Conservation (phyloP, 2,329 filamentous ascomycete species). For the Colletotrichum euphorbiae region DNA sequence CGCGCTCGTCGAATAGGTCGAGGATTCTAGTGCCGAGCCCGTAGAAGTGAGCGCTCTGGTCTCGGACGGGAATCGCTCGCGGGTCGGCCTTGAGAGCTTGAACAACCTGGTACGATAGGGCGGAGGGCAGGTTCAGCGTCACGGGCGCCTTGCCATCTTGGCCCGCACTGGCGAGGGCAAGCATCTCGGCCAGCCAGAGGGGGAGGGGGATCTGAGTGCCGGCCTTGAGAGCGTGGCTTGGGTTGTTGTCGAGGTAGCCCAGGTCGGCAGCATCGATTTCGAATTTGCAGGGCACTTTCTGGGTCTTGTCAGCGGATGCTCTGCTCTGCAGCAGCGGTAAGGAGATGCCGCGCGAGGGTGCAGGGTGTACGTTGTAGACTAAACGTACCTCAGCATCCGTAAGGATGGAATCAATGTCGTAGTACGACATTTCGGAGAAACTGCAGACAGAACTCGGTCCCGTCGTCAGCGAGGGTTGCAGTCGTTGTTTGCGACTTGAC, state of each 20-base stretch:
- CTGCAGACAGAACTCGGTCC: too few relatives aligned
- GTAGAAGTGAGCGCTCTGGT: constrained; percentile 89
- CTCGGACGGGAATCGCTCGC: constrained; percentile 83
- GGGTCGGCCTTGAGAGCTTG: constrained; percentile 93
- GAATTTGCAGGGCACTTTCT: constrained; percentile 98
- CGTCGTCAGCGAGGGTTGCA: background rate
- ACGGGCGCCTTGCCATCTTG: constrained; percentile 70
- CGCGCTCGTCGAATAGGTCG: constrained; percentile 86
- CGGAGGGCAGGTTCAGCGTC: constrained; percentile 82
- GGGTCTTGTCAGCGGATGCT: constrained; percentile 15
- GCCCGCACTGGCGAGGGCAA: constrained; percentile 73
- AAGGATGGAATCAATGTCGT: constrained; percentile 85
- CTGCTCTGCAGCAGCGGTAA: background rate
- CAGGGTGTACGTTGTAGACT: too few relatives aligned
- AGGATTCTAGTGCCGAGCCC: constrained; percentile 85
- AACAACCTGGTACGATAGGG: constrained; percentile 82
- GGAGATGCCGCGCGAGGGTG: background rate
- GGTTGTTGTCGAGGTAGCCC: constrained; percentile 89
- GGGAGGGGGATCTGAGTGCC: constrained; percentile 86
- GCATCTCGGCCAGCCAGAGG: constrained; percentile 94
- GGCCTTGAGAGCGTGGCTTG: constrained; percentile 76
- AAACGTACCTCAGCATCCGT: constrained; percentile 81
- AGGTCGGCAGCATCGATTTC: constrained; percentile 89
- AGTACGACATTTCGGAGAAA: constrained; percentile 72
- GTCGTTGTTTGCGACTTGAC: background rate